Conservation (phyloP, 176 grass and related monocot genomes). For the Juncus inflexus region DNA sequence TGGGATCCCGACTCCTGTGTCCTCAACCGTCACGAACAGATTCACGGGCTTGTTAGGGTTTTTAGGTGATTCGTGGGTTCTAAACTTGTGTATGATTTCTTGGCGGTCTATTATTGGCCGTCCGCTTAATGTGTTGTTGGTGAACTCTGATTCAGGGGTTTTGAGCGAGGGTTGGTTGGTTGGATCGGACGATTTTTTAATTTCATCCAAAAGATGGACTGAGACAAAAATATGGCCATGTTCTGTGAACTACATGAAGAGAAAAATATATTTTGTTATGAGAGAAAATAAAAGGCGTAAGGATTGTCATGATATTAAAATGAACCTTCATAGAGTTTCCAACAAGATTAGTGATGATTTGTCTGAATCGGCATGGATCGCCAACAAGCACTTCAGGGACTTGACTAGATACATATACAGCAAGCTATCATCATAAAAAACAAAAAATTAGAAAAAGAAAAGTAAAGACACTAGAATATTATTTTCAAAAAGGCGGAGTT, state of each 20-base stretch:
- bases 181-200: constrained; percentile 29
- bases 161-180: background rate
- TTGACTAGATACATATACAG: constrained; percentile 57
- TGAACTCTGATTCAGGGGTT: constrained; percentile 8
- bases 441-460: constrained; percentile 6
- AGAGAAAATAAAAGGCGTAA: background rate
- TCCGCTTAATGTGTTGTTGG: constrained; percentile 55
- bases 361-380: constrained; percentile 59
- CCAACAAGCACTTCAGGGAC: constrained; percentile 63
- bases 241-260: constrained; percentile 61
- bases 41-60: constrained; percentile 29
- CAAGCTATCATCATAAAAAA: constrained; percentile 41
- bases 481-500: background rate
- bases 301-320: constrained; percentile 12
- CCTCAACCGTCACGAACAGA: constrained; percentile 61
- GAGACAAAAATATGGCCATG: constrained; percentile 63
- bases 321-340: constrained; percentile 84
- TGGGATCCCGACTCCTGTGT: constrained; percentile 74
- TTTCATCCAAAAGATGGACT: constrained; percentile 61
- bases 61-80: constrained; percentile 32
- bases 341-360: constrained; percentile 78
- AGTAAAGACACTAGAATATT: background rate
- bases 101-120: constrained; percentile 40
- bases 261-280: constrained; percentile 7
- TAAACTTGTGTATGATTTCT: constrained; percentile 46